Evolutionary conservation across 2,329 filamentous ascomycete species (phyloP), one percentile per base, ranked within the genome.

Genomic region (Penicillium sp.): DNA sequence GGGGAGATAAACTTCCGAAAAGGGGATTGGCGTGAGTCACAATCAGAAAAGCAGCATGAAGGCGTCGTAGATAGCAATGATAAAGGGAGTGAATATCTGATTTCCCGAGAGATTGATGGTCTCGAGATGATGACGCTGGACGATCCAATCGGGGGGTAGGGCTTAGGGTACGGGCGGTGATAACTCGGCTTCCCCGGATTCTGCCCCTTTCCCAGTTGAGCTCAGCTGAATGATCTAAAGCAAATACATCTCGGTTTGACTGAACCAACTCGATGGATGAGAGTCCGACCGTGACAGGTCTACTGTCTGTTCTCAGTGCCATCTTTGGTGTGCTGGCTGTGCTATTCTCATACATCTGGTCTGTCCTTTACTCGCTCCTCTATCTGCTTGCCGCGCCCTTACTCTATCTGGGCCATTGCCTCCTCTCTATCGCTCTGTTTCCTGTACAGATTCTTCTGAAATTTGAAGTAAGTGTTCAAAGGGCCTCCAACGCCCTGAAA

Each of bases 371-470:
- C 54, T 52, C 49, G 65, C 20, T 53, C 8, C 51, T 53, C 15
- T 53, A 53, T 55, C 49, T 62, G 55, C 66, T 76, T n/a, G 53
- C 83, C 35, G 63, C 75, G 25, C 69, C 78, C 55, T 60, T 83
- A 12, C 69, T 79, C 1, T 53, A 39, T 15, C 22, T 53, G 4
- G 37, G 51, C 51, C 35, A 31, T 43, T 38, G 38, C 14, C 37
- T 53, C 10, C 51, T 73, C 79, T 6, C 82, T 83, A 3, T 73
- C 87, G 49, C 76, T 82, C 65, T 74, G 82, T 65, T 69, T 86
- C 85, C 85, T 2, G 76, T 85, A 51, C 76, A 70, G 37, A 60
- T 86, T 39, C 68, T 86, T 14, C 76, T 79, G 4, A 82, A 78
- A 66, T 80, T 88, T 58, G 84, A 88, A 81, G 86, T 87, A 76